Evolutionary conservation across 202 grass and related monocot species (phyloP), one percentile per base, ranked within the genome.

Genomic region (Saccharum hybrid): DNA sequence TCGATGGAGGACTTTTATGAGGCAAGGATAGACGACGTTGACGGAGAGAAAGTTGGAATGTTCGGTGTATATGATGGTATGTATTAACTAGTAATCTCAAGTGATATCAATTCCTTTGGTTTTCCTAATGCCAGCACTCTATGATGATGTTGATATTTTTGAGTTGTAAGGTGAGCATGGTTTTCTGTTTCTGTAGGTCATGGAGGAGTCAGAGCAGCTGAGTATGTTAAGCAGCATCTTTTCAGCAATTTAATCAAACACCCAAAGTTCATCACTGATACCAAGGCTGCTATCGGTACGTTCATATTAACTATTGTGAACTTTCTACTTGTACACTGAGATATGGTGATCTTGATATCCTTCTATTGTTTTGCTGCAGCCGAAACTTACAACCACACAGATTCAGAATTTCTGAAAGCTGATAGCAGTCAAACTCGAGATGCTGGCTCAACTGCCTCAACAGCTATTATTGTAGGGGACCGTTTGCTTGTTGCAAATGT

Each of bases 371-470:
- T 63, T 66, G 51, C n/a, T 94, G 86, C 92, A 99, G 96, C 91
- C 52, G 93, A 99, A 84, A 89, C 88, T 13, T 99, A 96, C 83
- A 99, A 86, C 28, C 91, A 84, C 37, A 99, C 96, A 38, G 96
- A 99, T 42, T 87, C 93, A 2, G 96, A 99, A 75, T 96, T 99
- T 79, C 82, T 99, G 75, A 92, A 99, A 86, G 88, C 86, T 59
- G 96, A 99, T 69, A 91, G 90, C 75, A 85, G 91, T 65, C 89
- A 94, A 14, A 89, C 86, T 65, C 80, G 91, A 84, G 96, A 99
- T 81, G 96, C 93, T 66, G 96, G 96, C 36, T 99, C 96, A 74
- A 99, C 96, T 86, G 96, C 96, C 69, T 99, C 93, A n/a, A 99
- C 96, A 77, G 96, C 96, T 80, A 84, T 99, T 74, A 88, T 99